Base-by-base conservation (phyloP, 1,284 basidiomycete species). In the Phellinidium pouzarii region DNA sequence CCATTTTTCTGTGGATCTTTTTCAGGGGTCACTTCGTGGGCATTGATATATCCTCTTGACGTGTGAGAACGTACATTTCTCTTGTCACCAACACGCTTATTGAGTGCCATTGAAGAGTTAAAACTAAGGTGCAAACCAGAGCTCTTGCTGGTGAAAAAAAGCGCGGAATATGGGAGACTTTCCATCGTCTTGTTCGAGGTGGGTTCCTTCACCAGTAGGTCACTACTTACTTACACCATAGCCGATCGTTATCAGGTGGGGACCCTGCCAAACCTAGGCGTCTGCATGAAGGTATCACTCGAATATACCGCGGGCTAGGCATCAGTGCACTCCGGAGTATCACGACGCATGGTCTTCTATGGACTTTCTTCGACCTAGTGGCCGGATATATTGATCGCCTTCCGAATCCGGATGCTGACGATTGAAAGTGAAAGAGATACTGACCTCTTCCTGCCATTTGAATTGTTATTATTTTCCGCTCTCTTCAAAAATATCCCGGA, bases 111-210 rank as follows among this genome's bases (percentile, higher is more conserved):
- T 66, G 60, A 60, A 89, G 92, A 49, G 89, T 95, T 53, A 96
- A 96, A 72, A 95, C 93, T 0, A 93, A 94, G 65, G 78, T 94
- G 31, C 92, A 96, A 65, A 87, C 94, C 63, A 83, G 93, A 50
- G 84, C 90, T 11, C 73, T 96, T 31, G 86, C 91, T 3, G 87
- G 87, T 42, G 79, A 85, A 58, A 75, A 73, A 43, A 78, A 82
- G 58, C 79, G 84, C 55, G 77, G 82, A 38, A 74, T 84, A 14
- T 75, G 72, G 64, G 83, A 87, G 67, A 92, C 93, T 4, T 75
- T 94, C 50, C 71, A 72, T 58, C 80, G 89, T 26, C 76, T 95
- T 43, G 75, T 93, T 53, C 76, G 86, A 69, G 87, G 87, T 86
- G 63, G 45, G 67, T 55, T 40, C 9, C 5, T 31, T 5, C 9